A percentile compares a stretch with the other conserved stretches of the same genome.
Evolutionary conservation across 2,329 filamentous ascomycete species (phyloP).

Genomic region (Diaporthe eres): DNA sequence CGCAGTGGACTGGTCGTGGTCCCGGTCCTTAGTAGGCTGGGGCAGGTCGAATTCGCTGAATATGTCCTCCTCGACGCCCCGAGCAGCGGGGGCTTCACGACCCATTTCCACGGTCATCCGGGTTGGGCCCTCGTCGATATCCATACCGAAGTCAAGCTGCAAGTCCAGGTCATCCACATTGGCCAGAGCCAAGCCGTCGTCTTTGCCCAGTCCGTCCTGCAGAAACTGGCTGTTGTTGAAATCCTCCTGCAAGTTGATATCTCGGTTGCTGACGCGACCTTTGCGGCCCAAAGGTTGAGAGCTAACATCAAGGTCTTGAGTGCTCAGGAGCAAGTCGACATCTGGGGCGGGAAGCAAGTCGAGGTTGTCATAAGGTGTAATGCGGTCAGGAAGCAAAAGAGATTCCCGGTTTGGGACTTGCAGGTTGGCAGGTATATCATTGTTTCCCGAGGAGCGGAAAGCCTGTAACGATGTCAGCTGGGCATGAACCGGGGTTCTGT

Average conservation of each 20-base stretch:
- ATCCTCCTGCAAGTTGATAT: conserved; percentile 79
- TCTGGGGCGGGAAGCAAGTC: conserved; percentile 87
- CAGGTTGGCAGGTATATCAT: conserved; percentile 89
- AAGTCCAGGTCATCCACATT: conserved; percentile 77
- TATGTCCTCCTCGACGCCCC: conserved; percentile 78
- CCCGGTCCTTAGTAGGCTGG: conserved; percentile 69
- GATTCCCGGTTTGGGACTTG: conserved; percentile 87
- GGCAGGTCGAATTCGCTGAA: conserved; percentile 74
- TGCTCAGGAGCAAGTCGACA: conserved; percentile 85
- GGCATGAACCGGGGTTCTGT: conserved; percentile 12
- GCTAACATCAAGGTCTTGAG: conserved; percentile 59
- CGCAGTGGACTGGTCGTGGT: conserved; percentile 68
- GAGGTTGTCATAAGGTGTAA: conserved; percentile 90
- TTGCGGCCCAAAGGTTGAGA: conserved; percentile 70
- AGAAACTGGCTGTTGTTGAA: conserved; percentile 85
- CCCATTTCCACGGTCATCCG: conserved; percentile 85
- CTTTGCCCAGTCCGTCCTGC: conserved; percentile 73
- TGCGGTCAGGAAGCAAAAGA: conserved; percentile 89
- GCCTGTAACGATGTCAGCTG: conserved; percentile 71
- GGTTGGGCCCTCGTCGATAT: conserved; percentile 74
- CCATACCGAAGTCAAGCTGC: conserved; percentile 81
- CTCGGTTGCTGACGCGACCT: conserved; percentile 70
- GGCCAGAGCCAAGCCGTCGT: conserved; percentile 69
- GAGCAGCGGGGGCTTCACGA: conserved; percentile 82
- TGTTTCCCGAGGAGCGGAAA: conserved; percentile 93